Evolutionary conservation across 805 yeast species (phyloP), one percentile per base, ranked within the genome.

Genomic region (Jamesozyma piceae): DNA sequence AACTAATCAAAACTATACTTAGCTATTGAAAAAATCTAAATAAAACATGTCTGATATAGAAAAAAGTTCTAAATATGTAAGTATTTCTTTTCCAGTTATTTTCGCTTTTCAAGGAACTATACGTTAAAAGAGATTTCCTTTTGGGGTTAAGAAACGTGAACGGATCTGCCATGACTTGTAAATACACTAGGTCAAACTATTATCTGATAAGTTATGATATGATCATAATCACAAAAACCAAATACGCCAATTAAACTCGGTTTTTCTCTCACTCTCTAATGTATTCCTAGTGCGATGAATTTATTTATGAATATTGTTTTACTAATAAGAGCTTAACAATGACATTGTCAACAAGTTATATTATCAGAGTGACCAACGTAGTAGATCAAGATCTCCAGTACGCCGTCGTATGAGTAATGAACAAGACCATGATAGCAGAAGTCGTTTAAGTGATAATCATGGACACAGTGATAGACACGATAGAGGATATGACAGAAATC

Each of bases 311-410:
- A 24, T 24, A 24, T 24, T 24, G 28, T 24, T 24, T n/a, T 24
- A 24, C 28, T 24, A 24, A 24, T 24, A 24, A 11, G 11, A 24
- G 28, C 11, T 24, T 24, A 24, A 24, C 28, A 24, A 24, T 24
- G 28, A 24, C 11, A 8, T 24, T 24, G 28, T 24, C 11, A 24
- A 24, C 28, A 6, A 24, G 11, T 8, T 8, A 11, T 24, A 24
- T 24, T 24, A 24, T 24, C 17, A 41, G 43, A 19, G 18, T 17
- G 11, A 13, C 22, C 40, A 43, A 30, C 50, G 55, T 38, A 47
- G 48, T 36, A 51, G 57, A 42, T 53, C 57, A 5, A 53, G 55
- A 41, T 53, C 57, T 14, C 55, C 54, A 5, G 50, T 44, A 28
- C 51, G 51, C 37, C 49, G 50, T 27, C 45, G 24, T 28, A 43